Percentiles rank a stretch among this genome's conserved stretches.
These are phyloP conservation scores for Malus sylvestris DNA, from an alignment of 306 rosid species.

Conservation along the genomic window DNA sequence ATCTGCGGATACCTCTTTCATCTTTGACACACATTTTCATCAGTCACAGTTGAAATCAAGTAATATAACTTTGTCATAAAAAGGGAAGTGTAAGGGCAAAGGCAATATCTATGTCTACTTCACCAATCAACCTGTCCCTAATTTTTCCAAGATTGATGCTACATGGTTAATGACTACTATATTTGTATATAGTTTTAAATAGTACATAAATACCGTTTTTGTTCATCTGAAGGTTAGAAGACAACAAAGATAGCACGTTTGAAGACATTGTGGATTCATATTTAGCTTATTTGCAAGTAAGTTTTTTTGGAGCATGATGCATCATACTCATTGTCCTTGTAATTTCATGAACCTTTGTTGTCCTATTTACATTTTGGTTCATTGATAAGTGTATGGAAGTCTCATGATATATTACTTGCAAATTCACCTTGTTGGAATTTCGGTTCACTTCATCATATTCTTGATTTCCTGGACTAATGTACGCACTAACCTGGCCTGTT, in stretches of 20 bases:
- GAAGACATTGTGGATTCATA: conserved; percentile 88
- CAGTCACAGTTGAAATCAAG: neutral
- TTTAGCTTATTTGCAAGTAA: conserved; percentile 89
- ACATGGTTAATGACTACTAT: neutral
- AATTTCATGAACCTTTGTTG: conserved; percentile 4
- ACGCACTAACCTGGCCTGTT: neutral
- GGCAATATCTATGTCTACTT: neutral
- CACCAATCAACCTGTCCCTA: neutral
- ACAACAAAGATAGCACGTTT: conserved; percentile 46
- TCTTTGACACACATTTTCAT: neutral
- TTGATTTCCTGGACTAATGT: neutral
- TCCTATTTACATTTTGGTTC: neutral
- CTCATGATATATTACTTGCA: neutral
- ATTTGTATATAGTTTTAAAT: neutral
- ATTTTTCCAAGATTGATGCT: neutral
- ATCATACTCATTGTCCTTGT: neutral
- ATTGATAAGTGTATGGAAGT: neutral
- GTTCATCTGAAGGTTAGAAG: conserved; percentile 40
- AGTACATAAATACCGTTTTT: conserved; percentile 7
- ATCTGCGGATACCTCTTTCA: neutral
- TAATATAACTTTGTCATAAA: neutral
- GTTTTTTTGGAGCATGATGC: conserved; percentile 22
- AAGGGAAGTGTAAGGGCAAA: neutral
- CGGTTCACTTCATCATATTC: neutral
- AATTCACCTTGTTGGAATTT: neutral